Conservation (phyloP, 2,329 filamentous ascomycete genomes). For the Penicillium crustosum region DNA sequence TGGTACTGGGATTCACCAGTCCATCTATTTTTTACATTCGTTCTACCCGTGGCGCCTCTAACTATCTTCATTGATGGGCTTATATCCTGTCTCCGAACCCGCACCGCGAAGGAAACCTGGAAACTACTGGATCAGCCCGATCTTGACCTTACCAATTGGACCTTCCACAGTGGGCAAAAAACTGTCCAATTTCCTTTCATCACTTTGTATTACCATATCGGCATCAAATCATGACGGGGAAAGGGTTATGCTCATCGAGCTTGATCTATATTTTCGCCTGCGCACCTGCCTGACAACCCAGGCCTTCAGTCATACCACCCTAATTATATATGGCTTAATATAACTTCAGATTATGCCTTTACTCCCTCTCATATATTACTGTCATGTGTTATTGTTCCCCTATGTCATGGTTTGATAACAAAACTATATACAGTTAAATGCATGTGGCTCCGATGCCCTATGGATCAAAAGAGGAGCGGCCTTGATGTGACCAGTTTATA, state of each 20-base stretch:
- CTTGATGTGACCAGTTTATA: neutral
- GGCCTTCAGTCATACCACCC: neutral
- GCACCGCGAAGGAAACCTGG: slow-evolving; percentile 66
- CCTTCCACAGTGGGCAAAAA: slow-evolving; percentile 23
- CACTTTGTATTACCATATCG: slow-evolving; percentile 21
- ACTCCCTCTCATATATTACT: neutral
- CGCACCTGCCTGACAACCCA: neutral
- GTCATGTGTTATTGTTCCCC: neutral
- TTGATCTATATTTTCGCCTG: neutral
- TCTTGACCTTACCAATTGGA: slow-evolving; percentile 16
- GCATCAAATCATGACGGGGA: slow-evolving; percentile 7
- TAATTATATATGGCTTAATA: neutral
- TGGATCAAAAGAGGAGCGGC: neutral
- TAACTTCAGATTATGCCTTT: too few species aligned
- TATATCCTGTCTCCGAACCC: slow-evolving; percentile 65
- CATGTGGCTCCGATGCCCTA: neutral
- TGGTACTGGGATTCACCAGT: slow-evolving; percentile 49
- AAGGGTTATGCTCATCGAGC: neutral
- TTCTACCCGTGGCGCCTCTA: slow-evolving; percentile 66
- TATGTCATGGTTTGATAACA: neutral
- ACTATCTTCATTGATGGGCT: slow-evolving; percentile 68
- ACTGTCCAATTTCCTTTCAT: slow-evolving; percentile 22
- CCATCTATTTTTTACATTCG: slow-evolving; percentile 65
- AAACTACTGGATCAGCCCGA: slow-evolving; percentile 49
- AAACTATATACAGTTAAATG: neutral